Evolutionary conservation across 495 filamentous ascomycete species (phyloP).

Genomic region (Letharia columbiana): DNA sequence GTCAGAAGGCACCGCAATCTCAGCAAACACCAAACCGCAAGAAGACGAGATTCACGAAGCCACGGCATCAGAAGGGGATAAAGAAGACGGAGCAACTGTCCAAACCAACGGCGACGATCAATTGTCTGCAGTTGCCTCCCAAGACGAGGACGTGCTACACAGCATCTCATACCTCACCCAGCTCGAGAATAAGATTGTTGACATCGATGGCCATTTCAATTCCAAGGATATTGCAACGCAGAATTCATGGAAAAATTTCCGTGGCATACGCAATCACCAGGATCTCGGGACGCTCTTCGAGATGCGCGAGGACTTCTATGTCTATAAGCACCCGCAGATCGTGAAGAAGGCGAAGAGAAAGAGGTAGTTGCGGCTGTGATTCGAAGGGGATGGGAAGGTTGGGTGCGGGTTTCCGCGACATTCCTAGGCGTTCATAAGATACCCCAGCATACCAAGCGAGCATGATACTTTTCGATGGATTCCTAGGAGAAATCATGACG

Average conservation of each 20-base stretch:
- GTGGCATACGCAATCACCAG: constrained; percentile 45
- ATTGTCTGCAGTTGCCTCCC: not conserved
- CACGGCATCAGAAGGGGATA: not conserved
- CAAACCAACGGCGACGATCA: not conserved
- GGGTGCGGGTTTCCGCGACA: not conserved
- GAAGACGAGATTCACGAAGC: not conserved
- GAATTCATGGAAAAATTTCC: constrained; percentile 47
- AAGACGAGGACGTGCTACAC: constrained; percentile 29
- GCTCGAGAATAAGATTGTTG: constrained; percentile 35
- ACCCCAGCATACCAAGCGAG: not conserved
- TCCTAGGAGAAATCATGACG: not conserved
- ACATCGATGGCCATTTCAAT: constrained; percentile 36
- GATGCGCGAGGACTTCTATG: constrained; percentile 35
- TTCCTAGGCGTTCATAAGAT: constrained; percentile 1
- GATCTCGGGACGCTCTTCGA: constrained; percentile 50
- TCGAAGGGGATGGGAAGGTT: not conserved
- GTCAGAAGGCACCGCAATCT: not conserved
- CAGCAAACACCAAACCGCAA: not conserved
- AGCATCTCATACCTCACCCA: constrained; percentile 24
- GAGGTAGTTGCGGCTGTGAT: constrained; percentile 5
- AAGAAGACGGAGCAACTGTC: not conserved
- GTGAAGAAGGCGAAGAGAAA: constrained; percentile 14
- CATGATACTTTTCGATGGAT: not conserved
- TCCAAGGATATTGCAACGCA: constrained; percentile 24
- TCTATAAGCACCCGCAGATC: constrained; percentile 17